Base-by-base conservation (phyloP, 805 yeast genomes). In the Ogataea trehalophila region DNA sequence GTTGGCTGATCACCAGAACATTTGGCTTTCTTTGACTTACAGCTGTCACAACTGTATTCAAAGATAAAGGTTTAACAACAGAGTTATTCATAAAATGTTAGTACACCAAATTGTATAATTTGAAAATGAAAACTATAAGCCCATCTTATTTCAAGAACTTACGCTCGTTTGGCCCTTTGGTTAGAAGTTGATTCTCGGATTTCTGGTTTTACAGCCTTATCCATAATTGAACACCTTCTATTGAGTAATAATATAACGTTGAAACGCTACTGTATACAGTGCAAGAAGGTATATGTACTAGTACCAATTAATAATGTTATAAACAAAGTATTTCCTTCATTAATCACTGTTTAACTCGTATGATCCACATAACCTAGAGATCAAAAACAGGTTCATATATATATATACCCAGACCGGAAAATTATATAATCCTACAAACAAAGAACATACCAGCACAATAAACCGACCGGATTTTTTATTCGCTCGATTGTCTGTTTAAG, bases 1-100 rank as follows among this genome's bases (percentile, higher is more conserved):
- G 36, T 42, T 9, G 64, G 64, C 6, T 41, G 47, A 22, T 54
- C 58, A 2, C 66, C 64, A 3, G 63, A 53, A 36, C 66, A 61
- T 44, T 49, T 53, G 7, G 51, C 51, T 44, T 60, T 61, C 31
- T 51, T 51, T 33, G 48, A 38, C 40, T 51, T 59, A 43, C 66
- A 61, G 13, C 34, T 16, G 31, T 49, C 57, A 45, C 66, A 61
- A 11, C 57, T 54, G 18, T 6, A 31, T 7, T 29, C 18, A n/a
- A 7, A 23, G 23, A 13, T 16, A 9, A 39, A 17, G 17, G 15
- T 16, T n/a, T n/a, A 39, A 33, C 26, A 39, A 20, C 15, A 18
- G 39, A 6, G 31, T 26, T 26, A 26, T 26, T 36, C 22, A 36
- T 16, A 13, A 8, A 18, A 36, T 13, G 14, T 18, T 16, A 16